These are phyloP conservation scores for Kitagawia praeruptora DNA, from an alignment of 129 eudicot species.

Conservation along the genomic window DNA sequence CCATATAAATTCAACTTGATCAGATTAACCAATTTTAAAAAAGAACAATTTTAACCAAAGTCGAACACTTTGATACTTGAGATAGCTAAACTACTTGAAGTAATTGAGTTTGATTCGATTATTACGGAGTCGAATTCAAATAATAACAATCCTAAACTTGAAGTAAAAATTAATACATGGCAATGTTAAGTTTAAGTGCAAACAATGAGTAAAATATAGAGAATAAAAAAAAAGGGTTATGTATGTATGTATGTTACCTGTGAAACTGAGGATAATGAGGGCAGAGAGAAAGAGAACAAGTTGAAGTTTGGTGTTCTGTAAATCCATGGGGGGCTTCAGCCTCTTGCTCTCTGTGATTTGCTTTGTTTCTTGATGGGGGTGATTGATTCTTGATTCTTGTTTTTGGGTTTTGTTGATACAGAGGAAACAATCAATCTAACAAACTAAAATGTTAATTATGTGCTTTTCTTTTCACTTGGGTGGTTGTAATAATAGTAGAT, in stretches of 20 bases:
- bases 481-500: too few relatives aligned
- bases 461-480: background rate
- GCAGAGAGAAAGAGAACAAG: background rate
- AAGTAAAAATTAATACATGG: background rate
- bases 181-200: background rate
- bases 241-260: background rate
- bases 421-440: background rate
- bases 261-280: slow-evolving; percentile 6
- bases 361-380: background rate
- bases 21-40: too few relatives aligned
- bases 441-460: background rate
- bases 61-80: background rate
- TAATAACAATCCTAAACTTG: background rate
- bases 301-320: background rate
- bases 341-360: background rate
- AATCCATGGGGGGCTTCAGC: background rate
- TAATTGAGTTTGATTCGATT: background rate
- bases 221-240: too few relatives aligned
- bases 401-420: background rate
- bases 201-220: background rate
- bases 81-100: background rate
- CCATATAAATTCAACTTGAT: too few relatives aligned
- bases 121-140: background rate
- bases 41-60: background rate
- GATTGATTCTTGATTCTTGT: background rate